Conservation (phyloP, 768 basidiomycete genomes). For the Lactifluus subvellereus region DNA sequence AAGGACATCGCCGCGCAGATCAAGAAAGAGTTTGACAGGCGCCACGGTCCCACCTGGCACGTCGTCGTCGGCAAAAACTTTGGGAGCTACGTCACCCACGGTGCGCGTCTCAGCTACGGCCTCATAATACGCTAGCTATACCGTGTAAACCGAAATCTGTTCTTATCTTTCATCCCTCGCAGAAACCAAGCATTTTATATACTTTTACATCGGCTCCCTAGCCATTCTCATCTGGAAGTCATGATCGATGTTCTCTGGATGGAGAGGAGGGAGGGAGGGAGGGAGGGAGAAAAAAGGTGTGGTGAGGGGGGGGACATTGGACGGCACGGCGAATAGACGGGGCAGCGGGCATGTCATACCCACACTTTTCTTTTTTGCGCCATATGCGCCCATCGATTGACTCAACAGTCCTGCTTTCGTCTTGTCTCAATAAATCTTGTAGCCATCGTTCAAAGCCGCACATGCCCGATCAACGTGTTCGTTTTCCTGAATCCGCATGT, state of each 20-base stretch:
- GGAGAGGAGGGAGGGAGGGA: neutral
- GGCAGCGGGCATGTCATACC: slow-evolving; percentile 4
- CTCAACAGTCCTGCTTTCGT: slow-evolving; percentile 5
- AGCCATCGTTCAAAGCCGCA: neutral
- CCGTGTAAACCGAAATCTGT: neutral
- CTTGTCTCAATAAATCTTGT: neutral
- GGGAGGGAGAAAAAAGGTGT: neutral
- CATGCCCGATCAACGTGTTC: slow-evolving; percentile 14
- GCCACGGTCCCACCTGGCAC: slow-evolving; percentile 94
- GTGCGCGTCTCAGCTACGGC: slow-evolving; percentile 43
- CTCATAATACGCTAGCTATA: neutral
- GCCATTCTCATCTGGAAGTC: slow-evolving; percentile 96
- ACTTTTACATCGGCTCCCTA: slow-evolving; percentile 91
- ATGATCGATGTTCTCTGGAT: slow-evolving; percentile 32
- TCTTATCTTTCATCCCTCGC: slow-evolving; percentile 11
- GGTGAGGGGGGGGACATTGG: neutral
- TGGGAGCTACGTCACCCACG: slow-evolving; percentile 96
- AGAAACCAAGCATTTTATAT: slow-evolving; percentile 99
- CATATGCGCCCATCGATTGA: slow-evolving; percentile 11
- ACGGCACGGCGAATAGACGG: slow-evolving; percentile 8
- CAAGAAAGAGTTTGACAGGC: slow-evolving; percentile 96
- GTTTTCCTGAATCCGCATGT: slow-evolving; percentile 1
- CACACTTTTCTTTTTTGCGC: neutral
- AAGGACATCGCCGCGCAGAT: slow-evolving; percentile 97
- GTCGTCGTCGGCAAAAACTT: slow-evolving; percentile 99